Evolutionary conservation across 2,329 filamentous ascomycete species (phyloP).

Genomic region (Phoma sp.): DNA sequence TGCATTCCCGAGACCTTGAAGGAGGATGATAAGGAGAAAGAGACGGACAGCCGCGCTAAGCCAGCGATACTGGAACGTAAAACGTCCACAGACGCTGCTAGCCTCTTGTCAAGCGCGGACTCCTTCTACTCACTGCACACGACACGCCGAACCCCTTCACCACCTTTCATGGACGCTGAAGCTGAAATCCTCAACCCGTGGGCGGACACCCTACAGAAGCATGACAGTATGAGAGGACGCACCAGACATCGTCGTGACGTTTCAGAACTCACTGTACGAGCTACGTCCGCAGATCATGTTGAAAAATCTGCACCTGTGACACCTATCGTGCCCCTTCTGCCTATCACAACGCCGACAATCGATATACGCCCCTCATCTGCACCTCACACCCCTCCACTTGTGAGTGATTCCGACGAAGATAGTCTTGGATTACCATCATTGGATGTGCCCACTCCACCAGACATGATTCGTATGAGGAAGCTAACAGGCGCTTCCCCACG

Average conservation of each 20-base stretch:
- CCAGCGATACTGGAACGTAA: constrained; percentile 27
- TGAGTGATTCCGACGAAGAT: constrained; percentile 54
- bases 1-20: constrained; percentile 29
- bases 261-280: constrained; percentile 47
- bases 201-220: constrained; percentile 21
- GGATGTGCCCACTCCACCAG: constrained; percentile 51
- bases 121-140: constrained; percentile 48
- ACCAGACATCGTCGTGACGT: constrained; percentile 45
- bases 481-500: constrained; percentile 63
- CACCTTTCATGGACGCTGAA: constrained; percentile 37
- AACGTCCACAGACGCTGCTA: constrained; percentile 39
- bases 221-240: constrained; percentile 35
- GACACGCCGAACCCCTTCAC: constrained; percentile 32
- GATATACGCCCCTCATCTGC: constrained; percentile 39
- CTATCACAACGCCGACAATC: constrained; percentile 26
- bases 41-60: constrained; percentile 11
- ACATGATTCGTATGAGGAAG: constrained; percentile 46
- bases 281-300: constrained; percentile 25
- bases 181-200: constrained; percentile 39
- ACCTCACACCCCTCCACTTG: constrained; percentile 56
- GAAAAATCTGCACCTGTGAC: constrained; percentile 29
- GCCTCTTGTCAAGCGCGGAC: constrained; percentile 45
- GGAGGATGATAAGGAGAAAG: constrained; percentile 12
- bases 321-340: constrained; percentile 29
- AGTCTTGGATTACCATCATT: constrained; percentile 49